Evolutionary conservation across 768 basidiomycete species (phyloP), one percentile per base, ranked within the genome.

Genomic region (Termitomyces bulborhizus): DNA sequence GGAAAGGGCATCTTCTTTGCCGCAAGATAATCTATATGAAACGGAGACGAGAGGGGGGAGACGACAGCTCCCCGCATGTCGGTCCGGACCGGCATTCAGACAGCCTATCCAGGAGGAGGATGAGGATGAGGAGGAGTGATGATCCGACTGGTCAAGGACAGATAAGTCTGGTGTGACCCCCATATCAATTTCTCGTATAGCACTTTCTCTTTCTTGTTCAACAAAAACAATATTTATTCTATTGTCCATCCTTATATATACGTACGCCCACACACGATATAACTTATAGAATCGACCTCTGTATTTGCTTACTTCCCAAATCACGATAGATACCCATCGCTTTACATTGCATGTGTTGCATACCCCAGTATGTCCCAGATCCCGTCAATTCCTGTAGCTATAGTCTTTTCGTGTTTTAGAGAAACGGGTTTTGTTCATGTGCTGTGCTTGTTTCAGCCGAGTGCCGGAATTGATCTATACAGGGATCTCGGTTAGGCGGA

Each of bases 51-150:
- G 85, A 55, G 80, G 82, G 0, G 80, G 82, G 31, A 75, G 90
- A 60, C 74, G 90, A 57, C 86, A 89, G 65, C 72, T 93, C 12
- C 89, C 90, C 26, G 67, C 75, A 47, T 75, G 70, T n/a, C 79
- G 89, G 26, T 72, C 81, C n/a, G 89, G 88, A 1, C 83, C 81
- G 48, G 84, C 88, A 8, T 89, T 89, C 62, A 70, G 74, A 46
- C 81, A 85, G 59, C 70, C 87, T 4, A 91, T 90, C 53, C 87
- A 90, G 66, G 90, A 92, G 66, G 90, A 91, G 65, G 90, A 93
- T 60, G 90, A 92, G 67, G 90, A 77, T 21, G 90, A 91, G 68
- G 90, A 90, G 62, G 84, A 89, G 65, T 76, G 66, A 69, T 62
- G 21, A 46, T 27, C 5, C 36, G 5, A 5, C 26, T 26, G 26